Evolutionary conservation across 495 filamentous ascomycete genomes (phyloP).

Genomic region (Xylaria sp.): DNA sequence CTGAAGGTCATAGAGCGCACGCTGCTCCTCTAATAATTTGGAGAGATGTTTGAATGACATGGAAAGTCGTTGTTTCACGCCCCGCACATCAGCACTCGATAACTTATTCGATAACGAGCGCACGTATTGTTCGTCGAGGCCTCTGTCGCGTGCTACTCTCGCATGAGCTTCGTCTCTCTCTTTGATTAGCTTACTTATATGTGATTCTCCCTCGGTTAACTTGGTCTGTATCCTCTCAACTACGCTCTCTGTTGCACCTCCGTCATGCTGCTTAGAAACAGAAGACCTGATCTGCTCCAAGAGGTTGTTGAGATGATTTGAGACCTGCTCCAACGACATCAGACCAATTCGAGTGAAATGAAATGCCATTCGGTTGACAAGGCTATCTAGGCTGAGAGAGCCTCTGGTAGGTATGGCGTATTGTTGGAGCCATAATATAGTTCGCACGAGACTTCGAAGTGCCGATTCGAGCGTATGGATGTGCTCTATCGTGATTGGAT

Average conservation of each 20-base stretch:
- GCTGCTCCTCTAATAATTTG: slow-evolving; percentile 5
- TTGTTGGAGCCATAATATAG: slow-evolving; percentile 2
- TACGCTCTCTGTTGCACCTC: background rate
- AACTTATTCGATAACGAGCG: slow-evolving; percentile 8
- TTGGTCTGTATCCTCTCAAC: background rate
- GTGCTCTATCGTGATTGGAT: background rate
- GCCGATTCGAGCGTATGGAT: slow-evolving; percentile 2
- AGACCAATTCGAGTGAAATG: slow-evolving; percentile 16
- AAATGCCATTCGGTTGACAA: background rate
- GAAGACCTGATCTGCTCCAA: background rate
- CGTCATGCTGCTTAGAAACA: background rate
- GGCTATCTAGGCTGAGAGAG: background rate
- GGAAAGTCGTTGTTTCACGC: slow-evolving; percentile 8
- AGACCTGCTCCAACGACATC: background rate
- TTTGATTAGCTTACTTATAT: background rate
- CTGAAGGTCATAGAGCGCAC: slow-evolving; percentile 3
- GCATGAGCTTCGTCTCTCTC: background rate
- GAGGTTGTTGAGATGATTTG: background rate
- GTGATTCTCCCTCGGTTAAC: background rate
- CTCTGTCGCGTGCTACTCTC: background rate
- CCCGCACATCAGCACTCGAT: background rate
- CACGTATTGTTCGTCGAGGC: slow-evolving; percentile 10
- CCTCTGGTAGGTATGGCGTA: background rate
- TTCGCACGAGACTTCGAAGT: background rate
- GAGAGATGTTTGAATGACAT: background rate